A percentile compares a stretch with the other conserved stretches of the same genome.
phyloP scores from a whole-genome alignment of 192 early-diverging fungal genomes.

The Cladochytrium replicatum region DNA sequence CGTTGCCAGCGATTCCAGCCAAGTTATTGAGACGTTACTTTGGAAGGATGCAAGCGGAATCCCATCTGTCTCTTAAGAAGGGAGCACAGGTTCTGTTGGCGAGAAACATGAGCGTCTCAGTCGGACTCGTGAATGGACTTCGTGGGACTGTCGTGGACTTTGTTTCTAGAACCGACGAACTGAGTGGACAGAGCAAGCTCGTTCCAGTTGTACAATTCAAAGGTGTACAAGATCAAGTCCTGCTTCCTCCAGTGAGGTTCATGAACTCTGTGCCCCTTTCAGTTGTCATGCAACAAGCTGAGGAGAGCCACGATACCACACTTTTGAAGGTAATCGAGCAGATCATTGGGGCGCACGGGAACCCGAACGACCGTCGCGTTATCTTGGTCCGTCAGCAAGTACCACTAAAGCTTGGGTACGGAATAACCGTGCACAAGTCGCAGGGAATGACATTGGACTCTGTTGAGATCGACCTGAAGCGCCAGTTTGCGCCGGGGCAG shows the following conservation, averaged over 20 bases:
- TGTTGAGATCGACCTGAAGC: conserved; percentile 26
- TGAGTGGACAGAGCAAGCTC: neutral
- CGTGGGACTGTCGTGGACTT: conserved; percentile 31
- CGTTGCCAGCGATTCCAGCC: too few relatives aligned
- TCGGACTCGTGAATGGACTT: conserved; percentile 36
- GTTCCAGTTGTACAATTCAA: conserved; percentile 32
- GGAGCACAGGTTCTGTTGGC: conserved; percentile 35
- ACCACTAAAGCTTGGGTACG: conserved; percentile 38
- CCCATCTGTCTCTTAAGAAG: conserved; percentile 18
- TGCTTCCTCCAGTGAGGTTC: neutral
- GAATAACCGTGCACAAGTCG: conserved; percentile 34
- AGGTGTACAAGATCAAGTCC: neutral
- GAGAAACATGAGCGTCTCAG: conserved; percentile 19
- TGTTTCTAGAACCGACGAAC: conserved; percentile 5
- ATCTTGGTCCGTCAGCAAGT: conserved; percentile 24
- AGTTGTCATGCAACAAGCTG: neutral
- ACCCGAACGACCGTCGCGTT: neutral
- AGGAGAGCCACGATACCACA: conserved; percentile 20
- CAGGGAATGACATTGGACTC: conserved; percentile 46
- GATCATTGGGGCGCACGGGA: conserved; percentile 8
- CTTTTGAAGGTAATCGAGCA: neutral
- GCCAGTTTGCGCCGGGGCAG: conserved; percentile 36
- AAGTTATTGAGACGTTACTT: too few relatives aligned
- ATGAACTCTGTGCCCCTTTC: neutral
- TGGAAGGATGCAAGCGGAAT: conserved; percentile 2